phyloP scores from a whole-genome alignment of 1,284 basidiomycete genomes.

The Anthracocystis walkeri region DNA sequence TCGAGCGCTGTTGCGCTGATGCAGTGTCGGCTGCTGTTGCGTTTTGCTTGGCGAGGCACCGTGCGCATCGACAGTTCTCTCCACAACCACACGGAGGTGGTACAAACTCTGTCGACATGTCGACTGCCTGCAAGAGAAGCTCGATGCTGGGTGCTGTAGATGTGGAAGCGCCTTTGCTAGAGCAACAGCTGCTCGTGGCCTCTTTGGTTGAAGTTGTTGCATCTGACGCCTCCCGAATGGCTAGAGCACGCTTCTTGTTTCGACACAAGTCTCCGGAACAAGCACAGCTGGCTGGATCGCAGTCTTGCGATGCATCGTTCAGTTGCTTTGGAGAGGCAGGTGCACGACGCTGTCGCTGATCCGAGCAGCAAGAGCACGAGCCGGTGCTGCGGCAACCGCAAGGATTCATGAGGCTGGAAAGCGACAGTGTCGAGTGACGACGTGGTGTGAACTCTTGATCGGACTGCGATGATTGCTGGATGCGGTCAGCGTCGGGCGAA shows the following conservation, averaged over 20 bases:
- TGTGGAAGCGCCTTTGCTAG: conserved; percentile 17
- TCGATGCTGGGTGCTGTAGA: conserved; percentile 43
- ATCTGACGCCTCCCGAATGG: not conserved
- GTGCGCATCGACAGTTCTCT: conserved; percentile 37
- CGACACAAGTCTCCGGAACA: conserved; percentile 21
- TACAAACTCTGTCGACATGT: conserved; percentile 51
- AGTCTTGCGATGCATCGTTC: not conserved
- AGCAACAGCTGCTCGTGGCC: conserved; percentile 23
- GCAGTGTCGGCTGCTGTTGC: not conserved
- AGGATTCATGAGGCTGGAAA: conserved; percentile 60
- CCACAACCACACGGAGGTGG: conserved; percentile 49
- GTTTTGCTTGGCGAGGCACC: conserved; percentile 34
- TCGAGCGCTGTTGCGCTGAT: not conserved
- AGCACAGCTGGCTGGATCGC: conserved; percentile 17
- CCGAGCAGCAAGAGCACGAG: conserved; percentile 44
- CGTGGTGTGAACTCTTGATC: conserved; percentile 5
- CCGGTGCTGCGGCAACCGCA: conserved; percentile 53
- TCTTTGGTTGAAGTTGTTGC: not conserved
- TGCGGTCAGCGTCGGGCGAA: not conserved
- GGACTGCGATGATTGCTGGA: not conserved
- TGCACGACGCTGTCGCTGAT: conserved; percentile 12
- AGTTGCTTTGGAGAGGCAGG: conserved; percentile 19
- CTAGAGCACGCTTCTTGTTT: not conserved
- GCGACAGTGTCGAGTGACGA: conserved; percentile 46
- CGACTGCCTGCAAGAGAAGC: conserved; percentile 46